Base-by-base conservation (phyloP, 306 rosid species). In the Lithocarpus polystachyus region DNA sequence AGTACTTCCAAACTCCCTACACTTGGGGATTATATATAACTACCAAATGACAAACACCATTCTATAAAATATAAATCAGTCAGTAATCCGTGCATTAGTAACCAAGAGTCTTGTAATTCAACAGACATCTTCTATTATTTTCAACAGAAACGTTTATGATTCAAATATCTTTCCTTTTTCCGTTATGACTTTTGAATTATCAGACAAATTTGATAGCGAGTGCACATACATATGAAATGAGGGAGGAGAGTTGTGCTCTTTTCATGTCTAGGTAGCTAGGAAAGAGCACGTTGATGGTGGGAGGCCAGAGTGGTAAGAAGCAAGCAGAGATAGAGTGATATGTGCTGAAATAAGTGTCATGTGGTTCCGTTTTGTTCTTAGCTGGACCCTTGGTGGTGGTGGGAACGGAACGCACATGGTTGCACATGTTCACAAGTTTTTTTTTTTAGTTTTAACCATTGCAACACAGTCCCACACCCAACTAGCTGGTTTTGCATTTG, bases 401-500 rank as follows among this genome's bases (percentile, higher is more conserved):
- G 90, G 89, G 89, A 85, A 85, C 83, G 72, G 80, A 85, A 80
- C 45, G 87, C 94, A 90, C 91, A 87, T 88, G 89, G 71, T 4
- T 68, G 78, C 88, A 72, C 92, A 82, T 88, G 87, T 68, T 64
- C 56, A 35, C 71, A 43, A 19, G 24, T 33, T 60, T 68, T 23
- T 67, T 28, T 0, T 40, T 40, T 40, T 40, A 28, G 75, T 55
- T 56, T 78, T 71, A 26, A 35, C 37, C 53, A 60, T 71, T 23
- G 22, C 59, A 57, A 23, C 73, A 70, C 52, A 48, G 56, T 35
- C 79, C 79, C 84, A 7, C 75, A 28, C 24, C 54, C 78, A 51
- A 53, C 17, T 75, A 52, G 60, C 17, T 75, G 62, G 60, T 18
- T 67, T 65, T 67, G 23, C 72, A 10, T 10, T 64, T 76, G 64